Base-by-base conservation (phyloP, 768 basidiomycete genomes). In the Coprinopsis cinerea region DNA sequence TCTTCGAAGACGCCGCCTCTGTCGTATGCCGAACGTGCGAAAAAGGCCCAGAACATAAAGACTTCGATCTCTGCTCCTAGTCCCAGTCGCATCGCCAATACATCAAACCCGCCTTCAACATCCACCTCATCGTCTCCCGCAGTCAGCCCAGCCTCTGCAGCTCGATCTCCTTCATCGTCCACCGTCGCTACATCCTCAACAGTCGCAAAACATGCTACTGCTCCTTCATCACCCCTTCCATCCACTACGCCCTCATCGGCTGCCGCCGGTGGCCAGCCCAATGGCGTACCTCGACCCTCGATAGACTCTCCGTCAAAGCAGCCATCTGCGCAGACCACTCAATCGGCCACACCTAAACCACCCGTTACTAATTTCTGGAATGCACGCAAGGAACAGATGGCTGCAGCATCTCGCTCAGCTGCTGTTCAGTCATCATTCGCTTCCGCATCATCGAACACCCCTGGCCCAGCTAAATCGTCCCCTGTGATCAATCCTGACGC, bases 11-110 rank as follows among this genome's bases (percentile, higher is more conserved):
- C 54, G 6, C 69, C 69, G 54, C 62, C 71, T 49, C 71, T 81
- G 43, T 83, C 82, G 24, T 85, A 84, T 55, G 78, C 78, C 30
- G 72, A 79, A 44, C 73, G 72, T 39, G 77, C 74, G 51, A 76
- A 71, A 65, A 76, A 71, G 58, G 74, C 74, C 2, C 66, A 77
- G 53, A 67, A 64, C 47, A 64, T 67, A 48, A 65, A 55, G 40
- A 59, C 63, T 26, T 58, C 61, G 22, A 62, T 57, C 55, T 53
- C 64, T 32, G 51, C 51, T n/a, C 35, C 46, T 24, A 52, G 28
- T 13, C 44, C 55, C 49, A 15, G 24, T 51, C 26, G 28, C 34
- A 17, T 36, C 51, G 32, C 45, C 34, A 37, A 23, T 37, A 52
- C 18, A 41, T 49, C 43, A 34, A 23, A 50, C 22, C 25, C 52